Base-by-base conservation (phyloP, 1,284 basidiomycete species). In the Rhodotorula sp. region DNA sequence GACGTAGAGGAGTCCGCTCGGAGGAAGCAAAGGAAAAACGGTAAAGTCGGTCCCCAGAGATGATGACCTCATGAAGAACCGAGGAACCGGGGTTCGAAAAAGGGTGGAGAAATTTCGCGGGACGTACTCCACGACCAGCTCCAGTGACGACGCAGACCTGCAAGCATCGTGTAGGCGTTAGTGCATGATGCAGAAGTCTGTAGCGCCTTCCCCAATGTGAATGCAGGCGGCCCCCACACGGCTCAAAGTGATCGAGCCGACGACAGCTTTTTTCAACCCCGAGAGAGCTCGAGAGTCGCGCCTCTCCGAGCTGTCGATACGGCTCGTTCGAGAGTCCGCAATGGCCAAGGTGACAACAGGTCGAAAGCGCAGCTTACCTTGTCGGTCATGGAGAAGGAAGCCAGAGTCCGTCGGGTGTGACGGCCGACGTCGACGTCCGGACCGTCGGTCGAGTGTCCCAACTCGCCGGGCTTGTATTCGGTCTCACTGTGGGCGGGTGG, bases 111-210 rank as follows among this genome's bases (percentile, higher is more conserved):
- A 10, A 30, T 12, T 8, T 10, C 3, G 2, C 48, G 33, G 10
- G 10, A 60, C 69, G 46, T 56, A 75, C 76, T 20, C 95, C 95
- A 77, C 91, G 86, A 24, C 93, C 95, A 64, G 89, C 95, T 64
- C 95, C 95, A n/a, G 95, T 98, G 66, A 98, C 88, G 75, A 95
- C 84, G 82, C 91, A 93, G 60, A 95, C 92, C 88, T 61, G 44
- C 12, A 22, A 6, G 4, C 4, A 30, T 8, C 7, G 10, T 30
- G 7, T 2, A 20, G n/a, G 55, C 20, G n/a, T 42, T 12, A 42
- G 37, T 42, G 2, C 37, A 42, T 1, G 14, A 2, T 37, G 12
- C 37, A 42, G 14, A 10, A 42, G 12, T 8, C 37, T 42, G 37
- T 42, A 42, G 37, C 8, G 37, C 8, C 37, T 37, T 37, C 37